These are phyloP conservation scores for Hortaea sp. DNA, from an alignment of 2,329 filamentous ascomycete species.

Conservation along the genomic window DNA sequence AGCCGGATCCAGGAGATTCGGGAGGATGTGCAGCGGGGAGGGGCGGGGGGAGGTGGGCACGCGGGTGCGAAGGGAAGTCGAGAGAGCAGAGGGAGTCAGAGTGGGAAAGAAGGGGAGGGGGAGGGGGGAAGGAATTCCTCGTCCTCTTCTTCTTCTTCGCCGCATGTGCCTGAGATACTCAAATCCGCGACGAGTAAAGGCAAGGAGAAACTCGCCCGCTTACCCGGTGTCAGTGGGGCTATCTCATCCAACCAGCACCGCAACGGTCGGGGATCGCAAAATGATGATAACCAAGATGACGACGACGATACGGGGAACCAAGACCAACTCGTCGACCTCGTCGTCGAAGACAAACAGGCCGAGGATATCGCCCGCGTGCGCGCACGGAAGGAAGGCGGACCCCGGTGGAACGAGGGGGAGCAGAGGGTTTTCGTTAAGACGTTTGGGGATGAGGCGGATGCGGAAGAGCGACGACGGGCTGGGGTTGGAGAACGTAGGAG, in stretches of 20 bases:
- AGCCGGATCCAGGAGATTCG: slow-evolving; percentile 38
- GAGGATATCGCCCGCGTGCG: slow-evolving; percentile 54
- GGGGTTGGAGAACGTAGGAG: no score
- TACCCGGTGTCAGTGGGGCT: slow-evolving; percentile 26
- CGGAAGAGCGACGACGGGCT: slow-evolving; percentile 40
- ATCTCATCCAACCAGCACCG: slow-evolving; percentile 42
- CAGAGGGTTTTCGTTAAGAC: slow-evolving; percentile 45
- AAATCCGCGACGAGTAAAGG: slow-evolving; percentile 12
- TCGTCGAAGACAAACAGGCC: slow-evolving; percentile 54
- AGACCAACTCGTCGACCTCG: slow-evolving; percentile 53
- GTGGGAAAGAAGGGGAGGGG: background rate
- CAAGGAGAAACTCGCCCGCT: slow-evolving; percentile 14
- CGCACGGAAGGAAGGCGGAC: slow-evolving; percentile 51
- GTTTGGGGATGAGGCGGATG: slow-evolving; percentile 38
- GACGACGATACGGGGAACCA: no score
- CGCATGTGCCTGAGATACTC: no score
- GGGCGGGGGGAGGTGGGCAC: slow-evolving; percentile 24
- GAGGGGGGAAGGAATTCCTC: background rate
- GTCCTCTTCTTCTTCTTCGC: no score
- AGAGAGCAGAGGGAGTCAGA: background rate
- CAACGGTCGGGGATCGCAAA: slow-evolving; percentile 23
- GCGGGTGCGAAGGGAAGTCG: background rate
- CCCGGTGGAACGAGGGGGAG: slow-evolving; percentile 49
- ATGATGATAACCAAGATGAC: no score
- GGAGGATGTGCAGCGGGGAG: slow-evolving; percentile 28